Percentiles rank a stretch among this genome's conserved stretches.
Conservation (phyloP, 352 stramenopile genomes). For the Blastocystis sp. region DNA sequence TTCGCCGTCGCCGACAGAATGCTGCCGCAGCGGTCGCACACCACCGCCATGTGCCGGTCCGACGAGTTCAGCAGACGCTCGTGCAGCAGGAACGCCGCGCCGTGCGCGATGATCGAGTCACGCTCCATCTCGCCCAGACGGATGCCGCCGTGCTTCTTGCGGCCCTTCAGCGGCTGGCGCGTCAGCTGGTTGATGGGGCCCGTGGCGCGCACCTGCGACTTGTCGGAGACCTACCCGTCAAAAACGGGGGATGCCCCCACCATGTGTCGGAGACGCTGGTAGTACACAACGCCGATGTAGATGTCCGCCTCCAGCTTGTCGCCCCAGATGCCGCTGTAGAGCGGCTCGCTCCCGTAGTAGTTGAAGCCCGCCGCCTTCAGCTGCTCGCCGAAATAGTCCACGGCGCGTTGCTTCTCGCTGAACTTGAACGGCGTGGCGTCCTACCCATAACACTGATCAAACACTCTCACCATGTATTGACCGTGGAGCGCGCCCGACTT, state of each 20-base stretch:
- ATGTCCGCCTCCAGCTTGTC: slow-evolving; percentile 98
- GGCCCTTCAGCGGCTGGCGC: slow-evolving; percentile 96
- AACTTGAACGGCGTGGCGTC: slow-evolving; percentile 98
- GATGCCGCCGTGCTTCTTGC: slow-evolving; percentile 97
- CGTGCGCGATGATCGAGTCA: slow-evolving; percentile 95
- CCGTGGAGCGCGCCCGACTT: slow-evolving; percentile 97
- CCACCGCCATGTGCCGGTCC: slow-evolving; percentile 93
- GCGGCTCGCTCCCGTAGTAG: slow-evolving; percentile 97
- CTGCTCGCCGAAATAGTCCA: slow-evolving; percentile 99
- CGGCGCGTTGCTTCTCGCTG: slow-evolving; percentile 93
- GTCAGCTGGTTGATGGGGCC: slow-evolving; percentile 97
- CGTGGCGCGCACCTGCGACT: slow-evolving; percentile 96
- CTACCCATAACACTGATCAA: slow-evolving; percentile 77
- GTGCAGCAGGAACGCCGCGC: slow-evolving; percentile 75
- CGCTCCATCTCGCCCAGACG: slow-evolving; percentile 99
- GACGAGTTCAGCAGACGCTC: slow-evolving; percentile 94
- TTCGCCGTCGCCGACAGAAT: slow-evolving; percentile 83
- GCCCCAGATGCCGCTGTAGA: slow-evolving; percentile 97
- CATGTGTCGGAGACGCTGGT: slow-evolving; percentile 99
- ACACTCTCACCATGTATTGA: slow-evolving; percentile 77
- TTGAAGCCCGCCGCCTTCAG: slow-evolving; percentile 90
- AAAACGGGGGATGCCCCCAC: slow-evolving; percentile 74
- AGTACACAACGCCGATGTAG: slow-evolving; percentile 99
- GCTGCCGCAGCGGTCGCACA: slow-evolving; percentile 87
- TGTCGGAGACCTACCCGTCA: slow-evolving; percentile 82